These are phyloP conservation scores for Plasmodium yoelii DNA, from an alignment of 169 alveolate species.

Conservation along the genomic window DNA sequence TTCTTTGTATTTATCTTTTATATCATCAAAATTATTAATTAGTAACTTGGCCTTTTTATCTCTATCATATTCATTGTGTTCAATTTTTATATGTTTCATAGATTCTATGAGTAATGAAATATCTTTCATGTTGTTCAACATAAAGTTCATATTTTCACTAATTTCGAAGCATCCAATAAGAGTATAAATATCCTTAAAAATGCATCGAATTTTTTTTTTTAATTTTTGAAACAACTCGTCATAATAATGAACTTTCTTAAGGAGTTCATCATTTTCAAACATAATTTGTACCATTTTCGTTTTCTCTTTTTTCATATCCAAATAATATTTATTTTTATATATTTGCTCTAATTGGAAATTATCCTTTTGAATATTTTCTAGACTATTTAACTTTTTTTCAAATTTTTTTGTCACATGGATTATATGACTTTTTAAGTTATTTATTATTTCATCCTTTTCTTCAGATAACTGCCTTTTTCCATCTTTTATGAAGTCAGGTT, in stretches of 20 bases:
- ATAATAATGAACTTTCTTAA: constrained; percentile 34
- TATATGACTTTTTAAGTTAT: constrained; percentile 47
- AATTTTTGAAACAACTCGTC: constrained; percentile 20
- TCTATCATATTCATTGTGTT: constrained; percentile 13
- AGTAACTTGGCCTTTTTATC: constrained; percentile 15
- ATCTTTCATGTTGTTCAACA: constrained; percentile 24
- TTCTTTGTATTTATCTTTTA: constrained; percentile 17
- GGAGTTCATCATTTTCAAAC: constrained; percentile 22
- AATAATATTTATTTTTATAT: constrained; percentile 48
- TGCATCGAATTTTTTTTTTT: constrained; percentile 44
- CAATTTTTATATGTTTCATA: constrained; percentile 2
- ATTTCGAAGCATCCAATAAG: constrained; percentile 33
- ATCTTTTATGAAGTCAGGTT: constrained; percentile 15
- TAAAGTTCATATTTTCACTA: constrained; percentile 14
- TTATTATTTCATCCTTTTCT: constrained; percentile 42
- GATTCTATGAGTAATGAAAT: constrained; percentile 34
- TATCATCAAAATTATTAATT: constrained; percentile 4
- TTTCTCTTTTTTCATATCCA: constrained; percentile 57
- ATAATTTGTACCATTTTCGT: constrained; percentile 15
- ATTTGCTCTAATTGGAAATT: constrained; percentile 54
- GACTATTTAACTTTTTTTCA: constrained; percentile 37
- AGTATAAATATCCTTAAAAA: neutral
- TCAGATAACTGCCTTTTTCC: neutral
- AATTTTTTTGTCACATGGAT: constrained; percentile 15
- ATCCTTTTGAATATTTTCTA: constrained; percentile 45